phyloP scores from a whole-genome alignment of 257 asterid genomes.

The Solanum stenotomum region DNA sequence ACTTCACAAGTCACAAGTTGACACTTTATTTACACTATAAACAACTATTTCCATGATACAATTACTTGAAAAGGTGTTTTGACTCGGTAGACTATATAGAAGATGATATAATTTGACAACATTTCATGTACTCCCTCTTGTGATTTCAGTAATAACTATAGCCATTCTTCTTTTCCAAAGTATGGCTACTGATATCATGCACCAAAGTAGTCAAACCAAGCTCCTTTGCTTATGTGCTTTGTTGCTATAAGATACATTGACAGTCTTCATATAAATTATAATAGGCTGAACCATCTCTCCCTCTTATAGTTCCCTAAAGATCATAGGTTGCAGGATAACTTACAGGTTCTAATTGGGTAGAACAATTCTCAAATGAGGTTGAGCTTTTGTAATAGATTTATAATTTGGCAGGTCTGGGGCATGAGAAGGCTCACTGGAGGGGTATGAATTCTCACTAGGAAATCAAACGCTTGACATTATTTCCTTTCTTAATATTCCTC shows the following conservation, averaged over 20 bases:
- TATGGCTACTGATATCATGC: not conserved
- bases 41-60: not conserved
- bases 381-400: not conserved
- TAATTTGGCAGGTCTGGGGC: not conserved
- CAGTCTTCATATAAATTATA: not conserved
- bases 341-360: not conserved
- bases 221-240: not conserved
- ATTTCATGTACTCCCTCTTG: not conserved
- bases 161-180: not conserved
- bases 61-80: not conserved
- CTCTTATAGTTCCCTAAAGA: not conserved
- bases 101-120: not conserved
- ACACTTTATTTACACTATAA: not conserved
- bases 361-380: not conserved
- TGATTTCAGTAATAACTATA: not conserved
- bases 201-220: not conserved
- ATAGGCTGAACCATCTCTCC: not conserved
- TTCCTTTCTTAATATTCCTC: conserved; percentile 16
- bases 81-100: not conserved
- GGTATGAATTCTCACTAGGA: not conserved
- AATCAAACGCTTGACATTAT: conserved; percentile 32
- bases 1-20: not conserved
- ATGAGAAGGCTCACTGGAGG: not conserved
- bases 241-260: not conserved
- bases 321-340: not conserved